These are phyloP conservation scores for Ambrosia hybrid DNA, from an alignment of 140 eudicot species.

Conservation along the genomic window DNA sequence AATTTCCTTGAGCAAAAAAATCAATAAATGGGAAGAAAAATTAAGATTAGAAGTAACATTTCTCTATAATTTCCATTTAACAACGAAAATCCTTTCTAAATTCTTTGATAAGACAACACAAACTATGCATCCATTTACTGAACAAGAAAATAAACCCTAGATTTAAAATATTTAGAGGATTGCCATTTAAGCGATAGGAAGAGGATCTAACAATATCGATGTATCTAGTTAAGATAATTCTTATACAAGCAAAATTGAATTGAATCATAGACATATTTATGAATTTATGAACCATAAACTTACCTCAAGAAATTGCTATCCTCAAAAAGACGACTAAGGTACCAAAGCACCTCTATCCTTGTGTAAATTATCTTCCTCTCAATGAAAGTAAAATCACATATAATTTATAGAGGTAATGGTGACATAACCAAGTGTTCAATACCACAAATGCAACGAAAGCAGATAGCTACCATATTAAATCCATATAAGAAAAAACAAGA, in stretches of 20 bases:
- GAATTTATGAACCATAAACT: slow-evolving; percentile 11
- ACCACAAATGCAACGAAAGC: background rate
- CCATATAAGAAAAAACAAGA: slow-evolving; percentile 19
- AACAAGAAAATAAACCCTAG: slow-evolving; percentile 16
- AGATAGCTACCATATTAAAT: slow-evolving; percentile 15
- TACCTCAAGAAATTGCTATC: slow-evolving; percentile 24
- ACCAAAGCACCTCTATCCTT: slow-evolving; percentile 20
- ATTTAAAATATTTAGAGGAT: slow-evolving; percentile 7
- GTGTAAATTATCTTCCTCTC: background rate
- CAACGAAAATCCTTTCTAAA: slow-evolving; percentile 2
- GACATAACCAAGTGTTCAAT: slow-evolving; percentile 23
- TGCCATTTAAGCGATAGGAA: slow-evolving; percentile 21
- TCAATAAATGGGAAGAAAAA: background rate
- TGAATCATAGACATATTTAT: slow-evolving; percentile 11
- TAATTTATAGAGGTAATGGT: slow-evolving; percentile 7
- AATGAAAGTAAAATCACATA: slow-evolving; percentile 13
- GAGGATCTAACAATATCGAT: background rate
- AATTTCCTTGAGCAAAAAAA: background rate
- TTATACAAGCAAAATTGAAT: background rate
- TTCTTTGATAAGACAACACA: background rate
- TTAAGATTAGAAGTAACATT: background rate
- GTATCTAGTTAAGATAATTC: slow-evolving; percentile 17
- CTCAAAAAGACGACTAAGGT: slow-evolving; percentile 12
- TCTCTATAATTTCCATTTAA: slow-evolving; percentile 10
- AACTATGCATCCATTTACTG: background rate